Base-by-base conservation (phyloP, 1,284 basidiomycete genomes). In the Gymnopus androsaceus region DNA sequence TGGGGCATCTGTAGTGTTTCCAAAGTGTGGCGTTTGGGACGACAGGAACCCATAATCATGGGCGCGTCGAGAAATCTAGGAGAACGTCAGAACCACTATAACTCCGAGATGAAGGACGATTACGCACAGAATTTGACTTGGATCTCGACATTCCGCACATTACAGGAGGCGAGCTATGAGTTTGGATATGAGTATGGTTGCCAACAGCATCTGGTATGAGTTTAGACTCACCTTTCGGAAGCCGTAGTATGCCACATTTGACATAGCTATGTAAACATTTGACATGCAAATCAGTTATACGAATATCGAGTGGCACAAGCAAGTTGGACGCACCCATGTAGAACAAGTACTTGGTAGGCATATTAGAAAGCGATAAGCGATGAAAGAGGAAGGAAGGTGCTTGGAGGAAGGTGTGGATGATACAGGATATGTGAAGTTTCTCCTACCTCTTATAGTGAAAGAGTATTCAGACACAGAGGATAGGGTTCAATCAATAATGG, bases 51-150 rank as follows among this genome's bases (percentile, higher is more conserved):
- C 37, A 58, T 21, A 17, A 33, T 28, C 37, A 45, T 36, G 3
- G 57, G 52, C 6, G 52, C 57, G 31, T 58, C 57, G 21, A 58
- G 44, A 54, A 58, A 21, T 50, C 57, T 58, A 50, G 9, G 21
- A n/a, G 15, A 19, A 40, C 19, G 14, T 49, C 17, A 54, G 34
- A 37, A 14, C 27, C 19, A 30, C 15, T 14, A 19, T 4, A 21
- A 2, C 30, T 8, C 11, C 2, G 28, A 19, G 17, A 31, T 5
- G 11, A 12, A 42, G 44, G n/a, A 38, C n/a, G 40, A 33, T 41
- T 9, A 36, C 54, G 25, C 12, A 59, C 58, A 48, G 15, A 59
- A 59, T 31, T 59, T 37, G 21, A 56, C 30, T 31, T 45, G 51
- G n/a, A 27, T 59, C 38, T 30, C 37, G 40, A 28, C 54, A 56